These are phyloP conservation scores for Naganishia cerealis DNA, from an alignment of 1,284 basidiomycete species.

Conservation along the genomic window DNA sequence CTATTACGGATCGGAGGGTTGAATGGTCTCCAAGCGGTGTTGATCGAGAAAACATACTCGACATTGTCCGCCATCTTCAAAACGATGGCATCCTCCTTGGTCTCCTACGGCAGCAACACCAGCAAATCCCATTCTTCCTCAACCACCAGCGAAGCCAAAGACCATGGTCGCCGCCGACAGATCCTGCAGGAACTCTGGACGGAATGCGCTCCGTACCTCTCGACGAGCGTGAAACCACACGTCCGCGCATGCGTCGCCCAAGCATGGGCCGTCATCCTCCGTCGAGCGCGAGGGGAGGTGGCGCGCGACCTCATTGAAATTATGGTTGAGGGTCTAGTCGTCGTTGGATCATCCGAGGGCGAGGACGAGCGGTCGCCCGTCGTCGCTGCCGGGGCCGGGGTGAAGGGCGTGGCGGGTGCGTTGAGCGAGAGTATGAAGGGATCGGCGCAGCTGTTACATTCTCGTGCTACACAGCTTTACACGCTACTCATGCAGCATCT, in stretches of 20 bases:
- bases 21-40: conserved; percentile 43
- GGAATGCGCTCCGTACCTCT: conserved; percentile 44
- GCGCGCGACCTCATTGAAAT: conserved; percentile 41
- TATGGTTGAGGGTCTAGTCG: conserved; percentile 43
- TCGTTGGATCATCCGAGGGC: conserved; percentile 33
- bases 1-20: conserved; percentile 46
- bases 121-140: conserved; percentile 15
- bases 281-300: conserved; percentile 47
- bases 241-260: conserved; percentile 52
- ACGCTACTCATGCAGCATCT: conserved; percentile 53
- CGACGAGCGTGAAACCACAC: conserved; percentile 45
- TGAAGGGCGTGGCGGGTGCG: conserved; percentile 28
- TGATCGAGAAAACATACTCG: conserved; percentile 52
- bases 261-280: conserved; percentile 51
- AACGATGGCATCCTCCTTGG: conserved; percentile 42
- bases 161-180: conserved; percentile 31
- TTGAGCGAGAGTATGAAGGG: conserved; percentile 33
- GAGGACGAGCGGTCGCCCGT: conserved; percentile 29
- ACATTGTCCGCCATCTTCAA: conserved; percentile 50
- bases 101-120: conserved; percentile 28
- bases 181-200: conserved; percentile 43
- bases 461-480: conserved; percentile 67
- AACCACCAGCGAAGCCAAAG: conserved; percentile 15
- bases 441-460: conserved; percentile 67
- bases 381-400: not conserved